Percentiles rank a stretch among this genome's conserved stretches.
Conservation (phyloP, 495 filamentous ascomycete species). For the Pseudevernia furfuracea region DNA sequence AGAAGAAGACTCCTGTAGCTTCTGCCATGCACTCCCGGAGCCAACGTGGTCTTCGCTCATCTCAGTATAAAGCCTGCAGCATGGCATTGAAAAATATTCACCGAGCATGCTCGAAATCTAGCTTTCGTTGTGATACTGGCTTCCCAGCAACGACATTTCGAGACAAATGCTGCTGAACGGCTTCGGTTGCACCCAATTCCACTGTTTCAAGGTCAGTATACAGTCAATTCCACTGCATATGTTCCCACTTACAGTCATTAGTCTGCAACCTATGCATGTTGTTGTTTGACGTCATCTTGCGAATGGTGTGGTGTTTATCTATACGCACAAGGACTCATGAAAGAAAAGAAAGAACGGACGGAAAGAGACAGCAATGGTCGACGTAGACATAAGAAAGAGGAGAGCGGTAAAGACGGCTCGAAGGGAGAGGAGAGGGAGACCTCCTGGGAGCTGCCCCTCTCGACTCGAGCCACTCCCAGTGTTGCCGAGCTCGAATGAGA, state of each 20-base stretch:
- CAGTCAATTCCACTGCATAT: background rate
- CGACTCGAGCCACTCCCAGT: background rate
- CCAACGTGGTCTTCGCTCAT: conserved; percentile 31
- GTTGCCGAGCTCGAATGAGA: background rate
- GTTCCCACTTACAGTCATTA: conserved; percentile 17
- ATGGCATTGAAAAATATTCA: background rate
- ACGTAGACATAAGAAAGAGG: background rate
- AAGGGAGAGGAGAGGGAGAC: no score
- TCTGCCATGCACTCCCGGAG: conserved; percentile 44
- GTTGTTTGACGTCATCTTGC: conserved; percentile 12
- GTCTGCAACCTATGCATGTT: conserved; percentile 17
- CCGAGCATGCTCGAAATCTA: conserved; percentile 43
- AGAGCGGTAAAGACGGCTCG: background rate
- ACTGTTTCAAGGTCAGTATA: conserved; percentile 5
- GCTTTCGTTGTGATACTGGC: conserved; percentile 41
- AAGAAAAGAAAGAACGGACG: background rate
- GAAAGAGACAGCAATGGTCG: background rate
- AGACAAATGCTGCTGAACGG: conserved; percentile 39
- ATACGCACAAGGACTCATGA: background rate
- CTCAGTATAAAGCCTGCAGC: background rate
- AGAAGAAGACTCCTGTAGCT: conserved; percentile 46
- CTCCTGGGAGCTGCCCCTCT: background rate
- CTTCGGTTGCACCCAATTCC: conserved; percentile 44
- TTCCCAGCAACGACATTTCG: conserved; percentile 38
- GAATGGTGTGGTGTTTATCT: background rate